Conservation (phyloP, 2,329 filamentous ascomycete species). For the Trichoderma sp. region DNA sequence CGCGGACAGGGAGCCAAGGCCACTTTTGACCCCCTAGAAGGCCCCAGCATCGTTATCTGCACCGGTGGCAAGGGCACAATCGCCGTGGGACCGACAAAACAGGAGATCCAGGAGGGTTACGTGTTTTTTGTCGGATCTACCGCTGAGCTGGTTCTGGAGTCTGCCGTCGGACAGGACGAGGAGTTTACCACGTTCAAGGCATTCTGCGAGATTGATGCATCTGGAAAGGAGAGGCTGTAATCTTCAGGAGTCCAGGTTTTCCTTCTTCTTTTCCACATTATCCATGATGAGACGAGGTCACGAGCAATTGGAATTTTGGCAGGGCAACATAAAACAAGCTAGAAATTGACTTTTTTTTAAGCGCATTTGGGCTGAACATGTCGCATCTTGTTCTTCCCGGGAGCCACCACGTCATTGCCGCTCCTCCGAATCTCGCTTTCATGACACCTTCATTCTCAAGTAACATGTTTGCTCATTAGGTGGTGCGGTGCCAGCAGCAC, state of each 20-base stretch:
- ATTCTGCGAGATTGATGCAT: slow-evolving; percentile 75
- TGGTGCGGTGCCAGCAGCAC: neutral
- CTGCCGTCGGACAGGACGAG: slow-evolving; percentile 55
- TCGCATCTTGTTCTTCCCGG: neutral
- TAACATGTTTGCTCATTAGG: neutral
- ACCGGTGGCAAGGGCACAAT: slow-evolving; percentile 81
- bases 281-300: neutral
- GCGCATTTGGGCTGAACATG: neutral
- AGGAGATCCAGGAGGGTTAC: slow-evolving; percentile 69
- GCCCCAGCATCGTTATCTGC: slow-evolving; percentile 90
- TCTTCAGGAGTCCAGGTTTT: slow-evolving; percentile 22
- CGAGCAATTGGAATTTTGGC: neutral
- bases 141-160: slow-evolving; percentile 78
- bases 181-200: slow-evolving; percentile 88
- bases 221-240: slow-evolving; percentile 31
- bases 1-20: slow-evolving; percentile 71
- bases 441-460: neutral
- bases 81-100: slow-evolving; percentile 75
- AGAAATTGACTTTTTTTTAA: neutral
- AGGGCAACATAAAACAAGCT: neutral
- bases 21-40: slow-evolving; percentile 81
- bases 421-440: neutral
- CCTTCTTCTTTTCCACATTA: neutral
- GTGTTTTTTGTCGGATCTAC: slow-evolving; percentile 86
- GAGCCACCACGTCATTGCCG: neutral